Evolutionary conservation across 768 basidiomycete species (phyloP), one percentile per base, ranked within the genome.

Genomic region (Phallus indusiatus): DNA sequence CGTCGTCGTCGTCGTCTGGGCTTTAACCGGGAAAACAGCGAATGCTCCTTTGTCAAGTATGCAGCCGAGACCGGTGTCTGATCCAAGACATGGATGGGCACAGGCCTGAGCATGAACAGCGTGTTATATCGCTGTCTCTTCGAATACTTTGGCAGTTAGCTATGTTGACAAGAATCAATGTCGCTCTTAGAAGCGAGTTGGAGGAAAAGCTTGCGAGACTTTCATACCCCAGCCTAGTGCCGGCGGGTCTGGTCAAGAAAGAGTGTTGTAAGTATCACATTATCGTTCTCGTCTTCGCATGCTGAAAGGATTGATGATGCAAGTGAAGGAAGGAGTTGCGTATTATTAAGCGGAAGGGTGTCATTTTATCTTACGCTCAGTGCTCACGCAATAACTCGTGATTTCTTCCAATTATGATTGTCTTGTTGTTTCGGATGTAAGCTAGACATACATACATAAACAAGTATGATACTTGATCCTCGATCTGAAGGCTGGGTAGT

Each of bases 191-290:
- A n/a, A 28, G 68, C 71, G n/a, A 64, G 64, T 57, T 63, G 67
- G 72, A 46, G 72, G 82, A 54, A 79, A 80, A 46, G 71, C 78
- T 60, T 76, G 85, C 62, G 89, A 92, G 73, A 92, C 89, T 70
- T 93, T 92, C 70, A 88, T 81, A 67, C 90, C 90, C 9, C 76
- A 90, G 36, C 81, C 88, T 48, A 91, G 89, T 64, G 70, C 83
- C 18, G 89, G 90, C 63, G 75, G 71, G 20, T 18, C 47, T 33
- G 33, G 12, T 20, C 47, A 33, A 18, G 53, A 54, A 22, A 33
- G 50, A 16, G 7, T 7, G 7, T 28, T 7, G 28, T 28, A 2
- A 28, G 28, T 7, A 7, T 28, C 28, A 7, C 28, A 7, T 28
- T 7, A 7, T 28, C 28, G 7, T 28, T 28, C 28, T 28, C 7